Conservation (phyloP, 345 rosid genomes). For the Murraya paniculata region DNA sequence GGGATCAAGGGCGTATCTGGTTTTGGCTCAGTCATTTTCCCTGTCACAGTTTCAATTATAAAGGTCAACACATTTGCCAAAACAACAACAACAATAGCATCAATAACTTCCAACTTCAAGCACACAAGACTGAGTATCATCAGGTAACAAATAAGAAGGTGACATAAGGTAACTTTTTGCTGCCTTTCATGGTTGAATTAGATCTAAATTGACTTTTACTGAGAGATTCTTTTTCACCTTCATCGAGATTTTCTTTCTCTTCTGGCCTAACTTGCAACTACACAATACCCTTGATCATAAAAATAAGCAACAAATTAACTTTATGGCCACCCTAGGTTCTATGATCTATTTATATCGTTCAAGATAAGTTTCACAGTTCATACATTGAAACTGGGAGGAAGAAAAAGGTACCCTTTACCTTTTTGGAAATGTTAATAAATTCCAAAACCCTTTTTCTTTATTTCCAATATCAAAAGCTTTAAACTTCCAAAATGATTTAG, state of each 20-base stretch:
- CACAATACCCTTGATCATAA: not conserved
- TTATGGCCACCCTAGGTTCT: not conserved
- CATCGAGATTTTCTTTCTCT: not conserved
- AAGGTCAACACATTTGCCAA: slow-evolving; percentile 5
- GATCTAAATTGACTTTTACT: slow-evolving; percentile 3
- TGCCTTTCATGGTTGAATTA: not conserved
- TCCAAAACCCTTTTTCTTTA: no score
- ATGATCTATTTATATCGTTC: not conserved
- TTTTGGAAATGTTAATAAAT: no score
- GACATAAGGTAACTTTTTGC: not conserved
- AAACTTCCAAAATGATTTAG: not conserved
- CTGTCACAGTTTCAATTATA: slow-evolving; percentile 18
- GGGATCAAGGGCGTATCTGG: slow-evolving; percentile 34
- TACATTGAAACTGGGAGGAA: no score
- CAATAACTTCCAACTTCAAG: not conserved
- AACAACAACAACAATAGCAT: not conserved
- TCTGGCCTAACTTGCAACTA: not conserved
- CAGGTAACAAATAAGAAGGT: not conserved
- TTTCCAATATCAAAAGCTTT: not conserved
- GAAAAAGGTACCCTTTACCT: no score
- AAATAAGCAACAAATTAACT: not conserved
- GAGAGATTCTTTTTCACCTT: not conserved
- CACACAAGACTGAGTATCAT: not conserved
- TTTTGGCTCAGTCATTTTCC: slow-evolving; percentile 32
- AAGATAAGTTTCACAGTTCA: not conserved